Conservation (phyloP, 306 rosid species). For the Corylus heterophylla region DNA sequence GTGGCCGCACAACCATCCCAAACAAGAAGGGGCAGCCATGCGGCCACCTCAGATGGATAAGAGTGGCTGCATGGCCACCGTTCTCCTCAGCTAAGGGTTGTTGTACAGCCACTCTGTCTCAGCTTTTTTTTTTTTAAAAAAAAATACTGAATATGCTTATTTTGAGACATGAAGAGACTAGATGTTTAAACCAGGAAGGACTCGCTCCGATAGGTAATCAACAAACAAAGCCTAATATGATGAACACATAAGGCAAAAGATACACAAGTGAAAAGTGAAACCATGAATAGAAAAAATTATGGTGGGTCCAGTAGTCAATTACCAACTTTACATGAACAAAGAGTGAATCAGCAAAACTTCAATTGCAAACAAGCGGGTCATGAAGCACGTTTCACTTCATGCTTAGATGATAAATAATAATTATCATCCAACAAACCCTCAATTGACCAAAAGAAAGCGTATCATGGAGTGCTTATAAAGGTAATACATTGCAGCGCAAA, state of each 20-base stretch:
- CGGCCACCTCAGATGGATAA: too few species aligned
- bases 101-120: too few species aligned
- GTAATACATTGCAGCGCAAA: background rate
- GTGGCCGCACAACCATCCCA: too few species aligned
- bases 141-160: too few species aligned
- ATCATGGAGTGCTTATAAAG: background rate
- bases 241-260: background rate
- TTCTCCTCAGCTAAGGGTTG: too few species aligned
- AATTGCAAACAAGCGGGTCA: background rate
- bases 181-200: background rate
- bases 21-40: too few species aligned
- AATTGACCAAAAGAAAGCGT: background rate
- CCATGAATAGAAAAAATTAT: background rate
- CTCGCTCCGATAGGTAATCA: background rate
- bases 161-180: background rate
- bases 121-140: too few species aligned
- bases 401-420: background rate
- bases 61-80: too few species aligned
- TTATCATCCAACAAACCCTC: background rate
- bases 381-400: background rate
- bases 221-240: background rate
- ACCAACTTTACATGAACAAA: background rate
- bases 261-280: background rate
- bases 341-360: background rate
- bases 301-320: background rate